Percentiles rank a stretch among this genome's conserved stretches.
phyloP scores from a whole-genome alignment of 2,329 filamentous ascomycete genomes.

The Alternaria panax region DNA sequence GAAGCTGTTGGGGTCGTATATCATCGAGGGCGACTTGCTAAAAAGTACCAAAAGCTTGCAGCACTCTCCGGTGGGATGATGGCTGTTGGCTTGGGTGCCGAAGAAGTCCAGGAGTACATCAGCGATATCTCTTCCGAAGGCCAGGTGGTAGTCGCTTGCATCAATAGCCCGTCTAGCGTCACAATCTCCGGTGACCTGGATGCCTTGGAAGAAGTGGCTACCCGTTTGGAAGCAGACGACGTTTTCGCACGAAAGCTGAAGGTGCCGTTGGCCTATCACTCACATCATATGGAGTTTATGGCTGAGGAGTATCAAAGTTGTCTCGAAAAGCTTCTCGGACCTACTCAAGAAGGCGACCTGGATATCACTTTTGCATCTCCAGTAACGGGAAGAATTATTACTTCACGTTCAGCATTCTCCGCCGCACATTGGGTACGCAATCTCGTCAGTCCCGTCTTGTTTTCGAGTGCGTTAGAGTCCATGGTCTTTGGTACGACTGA shows the following conservation, averaged over 20 bases:
- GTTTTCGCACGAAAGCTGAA: constrained; percentile 52
- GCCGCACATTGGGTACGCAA: constrained; percentile 31
- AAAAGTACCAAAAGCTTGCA: background rate
- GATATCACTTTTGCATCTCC: background rate
- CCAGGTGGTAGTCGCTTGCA: background rate
- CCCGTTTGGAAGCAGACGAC: constrained; percentile 45
- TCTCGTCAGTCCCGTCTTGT: constrained; percentile 28
- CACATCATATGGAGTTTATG: constrained; percentile 15
- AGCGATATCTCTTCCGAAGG: background rate
- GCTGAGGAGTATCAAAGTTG: constrained; percentile 12
- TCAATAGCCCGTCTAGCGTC: constrained; percentile 42
- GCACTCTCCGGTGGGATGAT: constrained; percentile 22
- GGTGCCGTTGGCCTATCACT: constrained; percentile 56
- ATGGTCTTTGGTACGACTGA: background rate
- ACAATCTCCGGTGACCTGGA: constrained; percentile 54
- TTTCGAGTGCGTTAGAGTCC: constrained; percentile 18
- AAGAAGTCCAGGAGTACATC: constrained; percentile 9
- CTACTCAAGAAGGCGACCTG: background rate
- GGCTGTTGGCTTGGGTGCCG: constrained; percentile 23
- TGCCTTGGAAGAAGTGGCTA: constrained; percentile 43
- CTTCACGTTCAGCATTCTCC: background rate
- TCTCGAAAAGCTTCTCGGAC: constrained; percentile 15
- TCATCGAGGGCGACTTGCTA: constrained; percentile 29
- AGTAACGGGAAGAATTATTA: background rate
- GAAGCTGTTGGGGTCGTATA: constrained; percentile 25